These are phyloP conservation scores for Taphrina pruni DNA, from an alignment of 1,139 yeast species.

Conservation along the genomic window DNA sequence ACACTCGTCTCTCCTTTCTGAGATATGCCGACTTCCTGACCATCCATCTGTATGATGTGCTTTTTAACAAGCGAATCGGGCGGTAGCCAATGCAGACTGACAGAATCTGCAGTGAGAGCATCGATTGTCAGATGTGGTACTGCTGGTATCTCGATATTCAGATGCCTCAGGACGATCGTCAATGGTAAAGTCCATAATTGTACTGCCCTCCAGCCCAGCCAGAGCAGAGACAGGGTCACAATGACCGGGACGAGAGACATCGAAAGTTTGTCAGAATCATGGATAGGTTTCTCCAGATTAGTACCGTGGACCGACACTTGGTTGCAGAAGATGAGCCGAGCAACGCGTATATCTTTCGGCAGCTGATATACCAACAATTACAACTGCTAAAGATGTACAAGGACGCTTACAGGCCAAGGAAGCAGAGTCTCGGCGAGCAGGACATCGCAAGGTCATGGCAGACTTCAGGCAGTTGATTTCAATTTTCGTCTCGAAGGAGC, in stretches of 20 bases:
- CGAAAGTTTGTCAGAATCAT: slow-evolving; percentile 1
- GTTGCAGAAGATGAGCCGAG: too few relatives aligned
- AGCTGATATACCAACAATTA: too few relatives aligned
- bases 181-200: slow-evolving; percentile 59
- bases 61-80: slow-evolving; percentile 52
- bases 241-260: slow-evolving; percentile 43
- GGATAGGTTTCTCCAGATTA: slow-evolving; percentile 12
- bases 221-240: slow-evolving; percentile 52
- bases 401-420: too few relatives aligned
- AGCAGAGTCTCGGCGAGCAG: too few relatives aligned
- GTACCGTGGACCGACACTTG: slow-evolving; percentile 12
- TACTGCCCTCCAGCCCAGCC: slow-evolving; percentile 61
- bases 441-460: too few relatives aligned
- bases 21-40: slow-evolving; percentile 54
- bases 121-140: slow-evolving; percentile 65
- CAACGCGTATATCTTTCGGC: too few relatives aligned
- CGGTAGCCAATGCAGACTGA: slow-evolving; percentile 64
- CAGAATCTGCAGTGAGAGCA: slow-evolving; percentile 58
- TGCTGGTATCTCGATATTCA: slow-evolving; percentile 64
- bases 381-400: too few relatives aligned
- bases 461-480: neutral
- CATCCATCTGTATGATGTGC: slow-evolving; percentile 59
- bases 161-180: slow-evolving; percentile 57
- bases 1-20: slow-evolving; percentile 52
- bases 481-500: slow-evolving; percentile 6